Evolutionary conservation across 345 rosid genomes (phyloP).

Genomic region (Turnera subulata): DNA sequence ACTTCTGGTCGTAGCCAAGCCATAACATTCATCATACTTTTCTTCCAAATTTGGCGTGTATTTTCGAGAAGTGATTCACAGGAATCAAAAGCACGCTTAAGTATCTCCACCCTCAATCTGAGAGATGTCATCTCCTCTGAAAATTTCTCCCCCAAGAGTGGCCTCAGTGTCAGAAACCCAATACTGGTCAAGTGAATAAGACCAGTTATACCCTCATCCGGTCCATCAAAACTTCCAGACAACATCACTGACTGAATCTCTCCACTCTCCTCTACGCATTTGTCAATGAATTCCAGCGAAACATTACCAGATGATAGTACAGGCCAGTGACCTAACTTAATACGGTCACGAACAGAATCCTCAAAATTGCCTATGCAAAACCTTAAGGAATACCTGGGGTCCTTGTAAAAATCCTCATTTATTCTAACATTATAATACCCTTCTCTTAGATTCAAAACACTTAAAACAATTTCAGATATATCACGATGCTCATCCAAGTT

Average conservation of each 20-base stretch:
- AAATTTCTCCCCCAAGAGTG: slow-evolving; percentile 29
- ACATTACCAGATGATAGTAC: slow-evolving; percentile 54
- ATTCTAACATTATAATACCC: slow-evolving; percentile 34
- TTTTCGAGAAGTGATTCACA: slow-evolving; percentile 71
- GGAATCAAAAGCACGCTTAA: slow-evolving; percentile 59
- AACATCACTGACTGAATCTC: slow-evolving; percentile 41
- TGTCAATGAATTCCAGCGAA: slow-evolving; percentile 55
- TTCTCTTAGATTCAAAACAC: slow-evolving; percentile 43
- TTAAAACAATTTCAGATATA: slow-evolving; percentile 70
- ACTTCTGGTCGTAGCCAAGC: slow-evolving; percentile 94
- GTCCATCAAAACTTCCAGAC: slow-evolving; percentile 78
- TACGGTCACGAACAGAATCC: slow-evolving; percentile 45
- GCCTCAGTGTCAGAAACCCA: slow-evolving; percentile 65
- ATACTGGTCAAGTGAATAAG: slow-evolving; percentile 74
- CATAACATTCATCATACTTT: slow-evolving; percentile 85
- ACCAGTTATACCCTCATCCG: slow-evolving; percentile 74
- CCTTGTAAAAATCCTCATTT: slow-evolving; percentile 33
- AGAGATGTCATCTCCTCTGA: slow-evolving; percentile 42
- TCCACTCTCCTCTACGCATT: slow-evolving; percentile 23
- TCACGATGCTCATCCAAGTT: slow-evolving; percentile 56
- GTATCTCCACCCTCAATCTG: slow-evolving; percentile 78
- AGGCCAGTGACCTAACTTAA: slow-evolving; percentile 90
- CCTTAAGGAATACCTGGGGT: slow-evolving; percentile 51
- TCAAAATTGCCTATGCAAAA: slow-evolving; percentile 50
- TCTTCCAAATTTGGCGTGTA: slow-evolving; percentile 74